Evolutionary conservation across 2,329 filamentous ascomycete genomes (phyloP), one percentile per base, ranked within the genome.

Genomic region (Cryphonectria carpinicola): DNA sequence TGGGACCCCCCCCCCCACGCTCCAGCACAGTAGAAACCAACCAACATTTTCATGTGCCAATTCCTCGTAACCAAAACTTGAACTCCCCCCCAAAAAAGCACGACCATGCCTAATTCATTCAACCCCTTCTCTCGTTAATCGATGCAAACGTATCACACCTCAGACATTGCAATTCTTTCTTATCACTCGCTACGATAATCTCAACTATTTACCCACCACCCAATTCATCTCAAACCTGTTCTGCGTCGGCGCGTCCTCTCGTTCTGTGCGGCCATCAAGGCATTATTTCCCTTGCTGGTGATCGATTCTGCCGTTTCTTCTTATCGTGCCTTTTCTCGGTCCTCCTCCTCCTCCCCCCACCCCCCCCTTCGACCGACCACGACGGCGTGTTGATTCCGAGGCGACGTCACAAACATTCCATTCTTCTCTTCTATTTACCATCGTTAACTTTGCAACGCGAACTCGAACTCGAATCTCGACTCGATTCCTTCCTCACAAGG

Each of bases 231-330:
- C 63, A 35, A 65, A 13, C 22, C 49, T 41, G 46, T 49, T 49
- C 49, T 60, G n/a, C 39, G 28, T 43, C 54, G 43, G 54, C 62
- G 54, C 62, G 56, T 69, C 60, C 66, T 43, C 66, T 71, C 65
- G 66, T 62, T 71, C 70, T 62, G 69, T 58, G 39, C 25, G 60
- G 41, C 63, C 41, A 70, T 68, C 68, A 66, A 61, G 64, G 43
- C 39, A 56, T 70, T 70, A 56, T 70, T 70, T 35, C 65, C 60
- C 25, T 65, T 68, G 39, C 19, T 67, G 65, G 70, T 58, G 61
- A 49, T 46, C 65, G 22, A 70, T 66, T 70, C 56, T 65, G 46
- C 71, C 65, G 60, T 67, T 67, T 46, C 52, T 54, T 13, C 28
- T 17, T 13, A 58, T 58, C 54, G 25, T 32, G 54, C 52, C 25